These are phyloP conservation scores for Umbelopsis sp. DNA, from an alignment of 371 early-diverging fungal species.

Conservation along the genomic window DNA sequence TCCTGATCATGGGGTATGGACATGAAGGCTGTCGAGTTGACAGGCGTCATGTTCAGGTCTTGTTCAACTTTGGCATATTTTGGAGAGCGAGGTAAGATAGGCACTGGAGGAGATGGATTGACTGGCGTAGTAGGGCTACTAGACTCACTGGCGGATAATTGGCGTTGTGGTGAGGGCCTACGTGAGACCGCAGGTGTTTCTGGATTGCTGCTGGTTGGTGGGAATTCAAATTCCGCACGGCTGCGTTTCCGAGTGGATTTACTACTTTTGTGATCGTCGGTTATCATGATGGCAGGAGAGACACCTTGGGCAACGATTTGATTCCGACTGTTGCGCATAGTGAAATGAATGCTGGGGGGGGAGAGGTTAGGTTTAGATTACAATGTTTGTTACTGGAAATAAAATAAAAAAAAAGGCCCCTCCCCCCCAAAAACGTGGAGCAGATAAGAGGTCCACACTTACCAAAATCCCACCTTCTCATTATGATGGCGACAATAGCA, in stretches of 20 bases:
- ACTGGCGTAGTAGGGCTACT: neutral
- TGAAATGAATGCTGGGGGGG: conserved; percentile 59
- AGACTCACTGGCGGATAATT: conserved; percentile 20
- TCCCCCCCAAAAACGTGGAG: conserved; percentile 13
- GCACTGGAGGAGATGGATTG: conserved; percentile 13
- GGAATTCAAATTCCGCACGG: conserved; percentile 40
- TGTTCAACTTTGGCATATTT: conserved; percentile 10
- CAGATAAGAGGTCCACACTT: conserved; percentile 9
- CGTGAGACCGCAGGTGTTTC: neutral
- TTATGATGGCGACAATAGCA: conserved; percentile 87
- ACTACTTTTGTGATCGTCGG: conserved; percentile 86
- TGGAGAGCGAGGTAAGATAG: conserved; percentile 14
- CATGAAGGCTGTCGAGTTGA: conserved; percentile 8
- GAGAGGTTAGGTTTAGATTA: neutral
- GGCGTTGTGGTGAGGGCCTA: neutral
- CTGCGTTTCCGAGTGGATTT: conserved; percentile 50
- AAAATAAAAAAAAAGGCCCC: neutral
- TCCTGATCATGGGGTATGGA: conserved; percentile 11
- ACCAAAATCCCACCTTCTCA: conserved; percentile 89
- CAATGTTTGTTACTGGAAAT: neutral
- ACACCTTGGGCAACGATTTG: conserved; percentile 71
- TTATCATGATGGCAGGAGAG: conserved; percentile 86
- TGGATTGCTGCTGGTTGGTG: conserved; percentile 20
- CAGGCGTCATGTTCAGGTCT: conserved; percentile 7
- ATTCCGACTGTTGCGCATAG: conserved; percentile 60